A percentile compares a stretch with the other conserved stretches of the same genome.
Conservation (phyloP, 345 rosid genomes). For the Corchorus olitorius region DNA sequence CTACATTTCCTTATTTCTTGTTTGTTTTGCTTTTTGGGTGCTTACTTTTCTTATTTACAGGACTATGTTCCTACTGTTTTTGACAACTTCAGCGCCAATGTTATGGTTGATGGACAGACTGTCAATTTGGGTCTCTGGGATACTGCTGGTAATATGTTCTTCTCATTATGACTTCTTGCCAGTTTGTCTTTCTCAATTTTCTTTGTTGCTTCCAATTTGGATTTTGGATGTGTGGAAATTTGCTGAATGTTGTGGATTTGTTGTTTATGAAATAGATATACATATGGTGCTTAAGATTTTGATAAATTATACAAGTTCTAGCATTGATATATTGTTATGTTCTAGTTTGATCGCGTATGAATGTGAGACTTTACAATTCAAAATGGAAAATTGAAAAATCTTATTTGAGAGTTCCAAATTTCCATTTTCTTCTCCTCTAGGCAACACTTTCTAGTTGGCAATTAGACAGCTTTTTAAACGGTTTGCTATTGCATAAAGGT, state of each 20-base stretch:
- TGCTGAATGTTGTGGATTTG: not conserved
- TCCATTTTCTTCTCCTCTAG: not conserved
- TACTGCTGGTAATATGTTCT: constrained; percentile 69
- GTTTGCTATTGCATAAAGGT: not conserved
- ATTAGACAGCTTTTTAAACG: not conserved
- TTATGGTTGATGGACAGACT: constrained; percentile 76
- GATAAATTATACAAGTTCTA: too few species aligned
- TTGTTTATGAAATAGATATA: constrained; percentile 1
- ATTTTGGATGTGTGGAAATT: constrained; percentile 1
- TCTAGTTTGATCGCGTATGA: not conserved
- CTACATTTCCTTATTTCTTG: not conserved
- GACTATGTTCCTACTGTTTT: constrained; percentile 82
- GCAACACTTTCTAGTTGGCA: not conserved
- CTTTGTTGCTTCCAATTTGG: constrained; percentile 6
- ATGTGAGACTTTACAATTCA: not conserved
- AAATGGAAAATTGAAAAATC: constrained; percentile 1
- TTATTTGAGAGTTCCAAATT: not conserved
- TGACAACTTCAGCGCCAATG: constrained; percentile 96
- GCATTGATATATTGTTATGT: too few species aligned
- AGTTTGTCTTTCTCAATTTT: not conserved
- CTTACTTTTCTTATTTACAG: constrained; percentile 25
- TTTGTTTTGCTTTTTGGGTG: constrained; percentile 4
- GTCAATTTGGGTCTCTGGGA: constrained; percentile 93
- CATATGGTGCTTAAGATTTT: not conserved
- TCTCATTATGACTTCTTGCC: constrained; percentile 8